A percentile compares a stretch with the other conserved stretches of the same genome.
phyloP scores from a whole-genome alignment of 306 rosid genomes.

The Lablab purpureus region DNA sequence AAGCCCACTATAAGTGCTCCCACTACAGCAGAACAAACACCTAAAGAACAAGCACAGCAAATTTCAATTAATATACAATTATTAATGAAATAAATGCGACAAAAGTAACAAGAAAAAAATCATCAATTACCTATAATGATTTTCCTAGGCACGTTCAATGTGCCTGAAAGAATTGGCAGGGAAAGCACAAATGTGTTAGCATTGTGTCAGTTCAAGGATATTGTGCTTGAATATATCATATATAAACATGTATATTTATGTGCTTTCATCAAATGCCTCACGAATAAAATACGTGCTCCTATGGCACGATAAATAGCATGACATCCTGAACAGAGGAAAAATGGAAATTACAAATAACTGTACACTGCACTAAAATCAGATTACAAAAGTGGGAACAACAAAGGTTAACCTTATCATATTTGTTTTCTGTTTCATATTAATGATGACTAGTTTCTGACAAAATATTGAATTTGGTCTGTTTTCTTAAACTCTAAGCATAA shows the following conservation, averaged over 20 bases:
- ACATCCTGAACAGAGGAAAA: slow-evolving; percentile 6
- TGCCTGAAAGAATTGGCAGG: slow-evolving; percentile 41
- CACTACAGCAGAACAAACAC: neutral
- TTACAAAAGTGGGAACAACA: neutral
- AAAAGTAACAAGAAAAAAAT: neutral
- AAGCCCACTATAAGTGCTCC: neutral
- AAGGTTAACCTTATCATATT: too few species aligned
- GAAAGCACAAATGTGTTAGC: slow-evolving; percentile 36
- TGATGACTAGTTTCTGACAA: neutral
- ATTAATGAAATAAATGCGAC: neutral
- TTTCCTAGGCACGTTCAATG: accelerated
- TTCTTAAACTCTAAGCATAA: neutral
- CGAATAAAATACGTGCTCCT: slow-evolving; percentile 1
- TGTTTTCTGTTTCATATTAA: too few species aligned
- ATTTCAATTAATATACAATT: slow-evolving; percentile 2
- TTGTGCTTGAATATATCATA: neutral
- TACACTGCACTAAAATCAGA: neutral
- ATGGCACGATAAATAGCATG: neutral
- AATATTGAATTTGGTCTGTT: neutral
- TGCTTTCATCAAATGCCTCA: slow-evolving; percentile 28
- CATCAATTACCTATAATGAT: slow-evolving; percentile 57
- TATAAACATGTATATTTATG: neutral
- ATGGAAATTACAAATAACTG: slow-evolving; percentile 3
- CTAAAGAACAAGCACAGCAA: slow-evolving; percentile 43
- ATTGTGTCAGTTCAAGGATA: slow-evolving; percentile 28